Evolutionary conservation across 73 alveolate species (phyloP).

Genomic region (Paramecium sexaurelia): DNA sequence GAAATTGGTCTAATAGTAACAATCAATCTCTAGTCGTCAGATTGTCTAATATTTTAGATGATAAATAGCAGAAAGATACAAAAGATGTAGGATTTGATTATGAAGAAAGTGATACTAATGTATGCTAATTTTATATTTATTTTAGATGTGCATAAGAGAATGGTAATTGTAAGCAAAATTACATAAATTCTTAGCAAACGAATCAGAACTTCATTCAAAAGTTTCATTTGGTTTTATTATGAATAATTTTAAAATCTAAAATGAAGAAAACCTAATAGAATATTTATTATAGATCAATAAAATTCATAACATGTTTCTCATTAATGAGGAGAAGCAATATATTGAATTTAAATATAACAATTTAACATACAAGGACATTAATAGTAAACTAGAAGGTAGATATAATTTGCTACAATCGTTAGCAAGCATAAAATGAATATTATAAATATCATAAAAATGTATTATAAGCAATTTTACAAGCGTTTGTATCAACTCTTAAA

Average conservation of each 20-base stretch:
- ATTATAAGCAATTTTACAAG: neutral
- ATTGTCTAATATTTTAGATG: neutral
- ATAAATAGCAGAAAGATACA: neutral
- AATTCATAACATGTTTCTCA: neutral
- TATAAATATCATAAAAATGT: neutral
- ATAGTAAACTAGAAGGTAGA: neutral
- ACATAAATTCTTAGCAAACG: neutral
- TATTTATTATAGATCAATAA: neutral
- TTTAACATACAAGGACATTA: neutral
- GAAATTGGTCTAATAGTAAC: neutral
- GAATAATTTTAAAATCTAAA: neutral
- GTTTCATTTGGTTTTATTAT: neutral
- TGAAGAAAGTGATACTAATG: neutral
- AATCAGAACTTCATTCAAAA: neutral
- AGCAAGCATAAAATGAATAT: neutral
- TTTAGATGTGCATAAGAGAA: neutral
- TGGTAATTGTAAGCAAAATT: neutral
- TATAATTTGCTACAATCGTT: neutral
- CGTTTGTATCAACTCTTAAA: too few species aligned
- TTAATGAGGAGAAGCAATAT: neutral
- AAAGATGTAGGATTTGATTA: neutral
- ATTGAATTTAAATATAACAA: neutral
- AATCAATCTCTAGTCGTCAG: neutral
- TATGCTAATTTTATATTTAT: neutral
- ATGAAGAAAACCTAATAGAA: neutral